These are phyloP conservation scores for Paraphaeosphaeria sporulosa DNA, from an alignment of 2,329 filamentous ascomycete species.

Conservation along the genomic window DNA sequence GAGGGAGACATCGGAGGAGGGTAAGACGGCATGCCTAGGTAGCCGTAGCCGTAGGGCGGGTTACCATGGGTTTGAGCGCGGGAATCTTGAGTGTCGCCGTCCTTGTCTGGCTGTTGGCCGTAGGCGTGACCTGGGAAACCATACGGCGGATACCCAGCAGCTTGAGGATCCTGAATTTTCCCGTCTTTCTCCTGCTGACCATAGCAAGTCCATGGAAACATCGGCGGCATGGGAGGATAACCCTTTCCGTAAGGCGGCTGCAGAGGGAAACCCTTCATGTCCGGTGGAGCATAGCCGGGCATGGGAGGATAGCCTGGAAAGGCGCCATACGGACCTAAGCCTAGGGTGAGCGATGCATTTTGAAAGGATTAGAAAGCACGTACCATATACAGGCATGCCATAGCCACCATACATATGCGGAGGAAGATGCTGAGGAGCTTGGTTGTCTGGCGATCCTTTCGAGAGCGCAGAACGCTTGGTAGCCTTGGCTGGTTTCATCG, in stretches of 20 bases:
- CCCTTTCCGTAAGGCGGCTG: conserved; percentile 8
- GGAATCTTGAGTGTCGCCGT: conserved; percentile 4
- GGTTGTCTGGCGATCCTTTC: background rate
- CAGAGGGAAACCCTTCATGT: conserved; percentile 9
- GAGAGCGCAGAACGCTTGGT: background rate
- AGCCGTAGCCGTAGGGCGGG: background rate
- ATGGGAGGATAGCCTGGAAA: conserved; percentile 12
- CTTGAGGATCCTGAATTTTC: background rate
- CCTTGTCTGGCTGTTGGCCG: conserved; percentile 7
- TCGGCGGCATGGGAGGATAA: conserved; percentile 5
- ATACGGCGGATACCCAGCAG: background rate
- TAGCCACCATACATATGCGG: conserved; percentile 12
- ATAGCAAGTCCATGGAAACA: conserved; percentile 13
- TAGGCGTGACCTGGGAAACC: conserved; percentile 7
- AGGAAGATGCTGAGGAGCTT: background rate
- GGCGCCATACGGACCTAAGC: conserved; percentile 12
- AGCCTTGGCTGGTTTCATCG: conserved; percentile 3
- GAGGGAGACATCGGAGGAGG: conserved; percentile 7
- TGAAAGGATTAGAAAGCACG: conserved; percentile 9
- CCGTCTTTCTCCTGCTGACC: conserved; percentile 1
- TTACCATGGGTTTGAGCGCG: background rate
- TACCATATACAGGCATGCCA: conserved; percentile 9
- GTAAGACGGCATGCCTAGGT: conserved; percentile 13
- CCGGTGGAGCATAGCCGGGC: conserved; percentile 1
- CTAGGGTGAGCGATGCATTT: background rate